Evolutionary conservation across 345 rosid genomes (phyloP), one percentile per base, ranked within the genome.

Genomic region (Draba incana): DNA sequence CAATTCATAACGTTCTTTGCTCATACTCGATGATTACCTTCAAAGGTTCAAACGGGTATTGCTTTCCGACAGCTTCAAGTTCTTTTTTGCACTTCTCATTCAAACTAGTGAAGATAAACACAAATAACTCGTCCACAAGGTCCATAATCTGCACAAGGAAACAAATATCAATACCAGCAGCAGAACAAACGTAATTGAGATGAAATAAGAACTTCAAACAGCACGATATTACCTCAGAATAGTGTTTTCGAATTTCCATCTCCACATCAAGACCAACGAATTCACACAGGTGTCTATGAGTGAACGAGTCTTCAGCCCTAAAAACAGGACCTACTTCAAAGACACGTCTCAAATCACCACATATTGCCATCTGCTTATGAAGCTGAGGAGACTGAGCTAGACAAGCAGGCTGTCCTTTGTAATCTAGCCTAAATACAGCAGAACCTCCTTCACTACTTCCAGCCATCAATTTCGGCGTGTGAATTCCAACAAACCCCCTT

Each of bases 381-480:
- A 86, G 87, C 55, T 91, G 97, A 72, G 97, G 92, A 20, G 91
- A 88, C 76, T 91, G 97, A 8, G 96, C 92, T 61, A 88, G 69
- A 75, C 92, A 88, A 3, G 96, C 97, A 23, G 81, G 69, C 53
- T 75, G 84, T 23, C 96, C 93, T 58, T 86, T 84, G 85, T 86
- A 91, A 57, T 91, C 95, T 71, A 90, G 66, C 71, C 23, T 80
- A 79, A 90, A 88, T 28, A 90, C 90, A 78, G 89, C 88, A 69
- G 97, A 77, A 56, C 93, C 96, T 20, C 93, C 97, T 81, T 91
- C 97, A 75, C 95, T 91, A 20, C 86, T 80, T 9, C 95, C 92
- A 42, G 82, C 92, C 42, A 84, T 83, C 60, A 86, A 20, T 70
- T 86, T 86, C 2, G 96, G 93, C 6, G 92, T 85, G 77, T 88